Percentiles rank a stretch among this genome's conserved stretches.
Conservation (phyloP, 371 early-diverging fungal genomes). For the Mucor sp. region DNA sequence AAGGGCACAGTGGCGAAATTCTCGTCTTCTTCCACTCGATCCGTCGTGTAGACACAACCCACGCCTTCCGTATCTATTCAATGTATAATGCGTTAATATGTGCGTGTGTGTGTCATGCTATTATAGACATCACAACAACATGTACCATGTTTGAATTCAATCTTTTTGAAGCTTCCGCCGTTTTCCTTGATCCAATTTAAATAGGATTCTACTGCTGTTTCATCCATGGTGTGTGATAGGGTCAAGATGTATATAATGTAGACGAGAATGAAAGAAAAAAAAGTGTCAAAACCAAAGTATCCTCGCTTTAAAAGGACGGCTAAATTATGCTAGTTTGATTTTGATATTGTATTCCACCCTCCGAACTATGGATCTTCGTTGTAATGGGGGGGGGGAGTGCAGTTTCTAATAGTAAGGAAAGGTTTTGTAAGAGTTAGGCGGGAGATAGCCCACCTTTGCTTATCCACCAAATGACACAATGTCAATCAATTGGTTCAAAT, state of each 20-base stretch:
- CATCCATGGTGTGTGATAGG: constrained; percentile 4
- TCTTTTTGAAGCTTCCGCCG: constrained; percentile 40
- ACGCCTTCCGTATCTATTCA: constrained; percentile 35
- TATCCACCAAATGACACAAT: no score
- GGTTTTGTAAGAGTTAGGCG: no score
- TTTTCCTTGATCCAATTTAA: constrained; percentile 44
- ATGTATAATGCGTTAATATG: neutral
- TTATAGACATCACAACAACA: neutral
- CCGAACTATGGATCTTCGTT: no score
- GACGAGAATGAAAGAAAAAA: neutral
- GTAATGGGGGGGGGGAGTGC: no score
- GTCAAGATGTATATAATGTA: neutral
- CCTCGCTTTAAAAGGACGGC: no score
- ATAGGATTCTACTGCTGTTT: constrained; percentile 15
- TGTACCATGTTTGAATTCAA: constrained; percentile 43
- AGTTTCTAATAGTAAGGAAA: no score
- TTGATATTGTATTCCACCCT: no score
- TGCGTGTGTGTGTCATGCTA: neutral
- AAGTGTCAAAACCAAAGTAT: neutral
- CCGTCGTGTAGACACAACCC: constrained; percentile 45
- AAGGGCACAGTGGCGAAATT: constrained; percentile 44
- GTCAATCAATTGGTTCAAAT: no score
- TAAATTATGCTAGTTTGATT: no score
- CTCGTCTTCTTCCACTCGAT: constrained; percentile 31
- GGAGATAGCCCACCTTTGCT: no score